Evolutionary conservation across 768 basidiomycete genomes (phyloP), one percentile per base, ranked within the genome.

Genomic region (Leccinum fibrillosum): DNA sequence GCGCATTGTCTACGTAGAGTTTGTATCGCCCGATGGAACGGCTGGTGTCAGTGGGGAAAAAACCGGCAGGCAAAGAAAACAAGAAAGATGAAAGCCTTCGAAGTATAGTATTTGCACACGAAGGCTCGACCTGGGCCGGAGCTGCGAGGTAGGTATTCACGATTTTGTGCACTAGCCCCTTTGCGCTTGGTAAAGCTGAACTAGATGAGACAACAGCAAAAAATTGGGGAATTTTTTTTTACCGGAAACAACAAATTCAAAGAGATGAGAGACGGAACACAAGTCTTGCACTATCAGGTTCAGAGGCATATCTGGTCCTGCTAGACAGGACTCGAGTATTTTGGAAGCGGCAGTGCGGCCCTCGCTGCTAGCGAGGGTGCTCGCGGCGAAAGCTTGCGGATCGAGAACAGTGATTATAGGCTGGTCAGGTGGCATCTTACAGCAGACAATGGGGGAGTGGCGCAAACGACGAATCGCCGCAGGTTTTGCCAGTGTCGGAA

Each of bases 141-240:
- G 63, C 63, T 1, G 51, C 56, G 2, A 77, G 78, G 53, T 76
- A 79, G 15, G 58, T 53, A 15, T 68, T 59, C 17, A 78, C 17
- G 28, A 80, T 72, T 66, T 64, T 72, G 37, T 34, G 19, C 42
- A 62, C 56, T 23, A 76, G n/a, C 19, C 34, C 15, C 23, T 32
- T 49, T n/a, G 48, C 53, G 13, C 39, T 53, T n/a, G 64, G 56
- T 50, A 57, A 55, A 28, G 54, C 72, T 71, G 49, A 21, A 19
- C 3, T 11, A 26, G 21, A 0, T 63, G 52, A 59, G 57, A 39
- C 12, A 17, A 50, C 4, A 23, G 34, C 8, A 42, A 25, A 0
- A 11, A 21, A 5, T 21, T 0, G 7, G 49, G 15, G 51, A 19
- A 59, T 23, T 23, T 23, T 21, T 21, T 6, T 63, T 53, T 55